These are phyloP conservation scores for Saccharomyces hybrid DNA, from an alignment of 1,139 yeast genomes.

Conservation along the genomic window DNA sequence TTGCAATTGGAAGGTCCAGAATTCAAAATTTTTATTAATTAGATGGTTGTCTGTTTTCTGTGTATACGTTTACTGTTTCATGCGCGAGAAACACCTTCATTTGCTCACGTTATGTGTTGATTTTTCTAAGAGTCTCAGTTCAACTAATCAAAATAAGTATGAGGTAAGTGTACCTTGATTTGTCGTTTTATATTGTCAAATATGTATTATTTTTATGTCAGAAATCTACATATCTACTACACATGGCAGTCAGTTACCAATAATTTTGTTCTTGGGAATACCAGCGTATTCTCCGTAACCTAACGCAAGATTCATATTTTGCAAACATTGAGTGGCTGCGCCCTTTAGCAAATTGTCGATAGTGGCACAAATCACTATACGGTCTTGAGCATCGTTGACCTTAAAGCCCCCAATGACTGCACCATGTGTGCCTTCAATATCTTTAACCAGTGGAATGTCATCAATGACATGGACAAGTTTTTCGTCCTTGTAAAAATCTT, in stretches of 20 bases:
- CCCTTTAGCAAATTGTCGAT: conserved; percentile 95
- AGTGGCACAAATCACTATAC: conserved; percentile 90
- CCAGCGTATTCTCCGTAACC: conserved; percentile 94
- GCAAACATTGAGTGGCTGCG: conserved; percentile 97
- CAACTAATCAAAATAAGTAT: no score
- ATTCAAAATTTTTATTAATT: no score
- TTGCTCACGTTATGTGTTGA: no score
- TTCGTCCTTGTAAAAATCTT: conserved; percentile 84
- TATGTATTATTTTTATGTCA: no score
- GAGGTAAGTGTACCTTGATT: no score
- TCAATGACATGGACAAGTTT: conserved; percentile 69
- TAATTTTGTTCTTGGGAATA: conserved; percentile 51
- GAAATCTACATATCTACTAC: no score
- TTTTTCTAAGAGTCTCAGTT: no score
- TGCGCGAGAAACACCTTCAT: no score
- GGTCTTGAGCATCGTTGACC: conserved; percentile 75
- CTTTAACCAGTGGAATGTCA: conserved; percentile 67
- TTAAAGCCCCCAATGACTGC: conserved; percentile 94
- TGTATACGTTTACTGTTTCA: no score
- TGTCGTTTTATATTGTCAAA: no score
- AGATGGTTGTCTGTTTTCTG: no score
- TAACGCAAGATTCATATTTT: conserved; percentile 82
- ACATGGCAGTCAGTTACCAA: not conserved
- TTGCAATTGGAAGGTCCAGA: no score
- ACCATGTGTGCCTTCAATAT: conserved; percentile 89